Conservation (phyloP, 768 basidiomycete genomes). For the Nidularia sp. region DNA sequence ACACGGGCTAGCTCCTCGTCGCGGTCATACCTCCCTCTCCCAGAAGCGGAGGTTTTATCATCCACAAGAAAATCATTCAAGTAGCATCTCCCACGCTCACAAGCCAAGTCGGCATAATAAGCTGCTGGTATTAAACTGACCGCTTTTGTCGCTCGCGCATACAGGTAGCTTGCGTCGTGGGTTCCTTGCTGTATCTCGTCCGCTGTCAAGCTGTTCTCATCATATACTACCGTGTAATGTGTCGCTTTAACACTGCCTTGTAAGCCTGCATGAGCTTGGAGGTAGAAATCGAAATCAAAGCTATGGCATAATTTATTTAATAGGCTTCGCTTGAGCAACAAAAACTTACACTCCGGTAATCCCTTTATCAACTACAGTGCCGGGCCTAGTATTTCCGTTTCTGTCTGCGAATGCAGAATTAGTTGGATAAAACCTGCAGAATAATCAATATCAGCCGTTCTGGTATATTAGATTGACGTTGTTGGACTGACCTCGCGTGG, state of each 20-base stretch:
- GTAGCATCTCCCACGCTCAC: conserved; percentile 76
- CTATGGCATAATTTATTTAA: conserved; percentile 22
- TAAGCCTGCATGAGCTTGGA: conserved; percentile 72
- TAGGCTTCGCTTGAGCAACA: not conserved
- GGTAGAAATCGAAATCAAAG: conserved; percentile 64
- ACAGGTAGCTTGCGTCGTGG: conserved; percentile 66
- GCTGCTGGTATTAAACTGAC: conserved; percentile 80
- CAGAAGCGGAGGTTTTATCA: conserved; percentile 36
- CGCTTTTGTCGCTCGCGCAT: conserved; percentile 79
- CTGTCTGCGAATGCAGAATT: conserved; percentile 42
- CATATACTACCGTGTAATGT: conserved; percentile 78
- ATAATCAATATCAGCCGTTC: too few species aligned
- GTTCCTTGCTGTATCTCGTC: conserved; percentile 75
- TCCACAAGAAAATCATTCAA: conserved; percentile 67
- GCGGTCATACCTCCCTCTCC: conserved; percentile 22
- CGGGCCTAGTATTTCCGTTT: conserved; percentile 77
- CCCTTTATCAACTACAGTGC: conserved; percentile 79
- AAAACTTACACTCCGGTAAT: conserved; percentile 59
- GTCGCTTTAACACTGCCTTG: conserved; percentile 71
- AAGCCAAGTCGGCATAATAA: conserved; percentile 80
- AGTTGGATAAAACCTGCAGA: conserved; percentile 51
- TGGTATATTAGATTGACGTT: not conserved
- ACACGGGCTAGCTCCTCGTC: conserved; percentile 36
- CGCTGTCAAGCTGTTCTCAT: conserved; percentile 65
- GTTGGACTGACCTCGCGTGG: conserved; percentile 44